These are phyloP conservation scores for Alloascoidea hylecoeti DNA, from an alignment of 805 yeast species.

Conservation along the genomic window DNA sequence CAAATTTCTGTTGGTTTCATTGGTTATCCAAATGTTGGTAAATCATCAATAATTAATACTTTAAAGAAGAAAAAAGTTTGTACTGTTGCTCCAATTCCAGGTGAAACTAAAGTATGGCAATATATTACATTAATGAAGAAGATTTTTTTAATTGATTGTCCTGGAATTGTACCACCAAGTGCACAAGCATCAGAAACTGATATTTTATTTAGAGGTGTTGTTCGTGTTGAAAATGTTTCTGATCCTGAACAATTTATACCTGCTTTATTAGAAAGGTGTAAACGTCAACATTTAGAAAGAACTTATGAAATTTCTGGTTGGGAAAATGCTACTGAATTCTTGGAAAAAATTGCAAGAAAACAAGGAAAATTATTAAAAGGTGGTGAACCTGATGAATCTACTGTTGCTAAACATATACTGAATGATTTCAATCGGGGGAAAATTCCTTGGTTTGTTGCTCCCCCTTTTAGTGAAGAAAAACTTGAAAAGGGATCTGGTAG, in stretches of 20 bases:
- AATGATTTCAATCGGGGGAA: conserved; percentile 95
- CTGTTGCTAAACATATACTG: conserved; percentile 79
- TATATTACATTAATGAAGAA: conserved; percentile 94
- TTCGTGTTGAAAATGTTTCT: conserved; percentile 94
- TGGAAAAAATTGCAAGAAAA: conserved; percentile 85
- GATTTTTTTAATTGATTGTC: conserved; percentile 92
- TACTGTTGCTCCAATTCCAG: conserved; percentile 95
- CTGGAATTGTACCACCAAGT: conserved; percentile 97
- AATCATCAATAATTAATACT: conserved; percentile 90
- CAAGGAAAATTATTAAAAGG: conserved; percentile 89
- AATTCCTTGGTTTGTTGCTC: conserved; percentile 95
- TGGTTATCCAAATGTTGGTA: conserved; percentile 98
- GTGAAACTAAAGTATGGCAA: conserved; percentile 99
- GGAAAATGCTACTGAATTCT: conserved; percentile 60
- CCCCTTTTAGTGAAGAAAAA: conserved; percentile 59
- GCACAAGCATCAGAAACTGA: conserved; percentile 82
- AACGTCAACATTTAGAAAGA: conserved; percentile 81
- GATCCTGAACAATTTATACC: conserved; percentile 94
- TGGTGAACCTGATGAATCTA: conserved; percentile 94
- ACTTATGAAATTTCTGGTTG: conserved; percentile 93
- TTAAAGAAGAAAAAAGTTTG: conserved; percentile 91
- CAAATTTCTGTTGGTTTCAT: conserved; percentile 96
- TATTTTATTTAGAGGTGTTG: conserved; percentile 91
- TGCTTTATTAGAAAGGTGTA: conserved; percentile 71
- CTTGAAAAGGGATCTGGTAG: conserved; percentile 28